These are phyloP conservation scores for Malbranchea zuffiana DNA, from an alignment of 2,329 filamentous ascomycete species.

Conservation along the genomic window DNA sequence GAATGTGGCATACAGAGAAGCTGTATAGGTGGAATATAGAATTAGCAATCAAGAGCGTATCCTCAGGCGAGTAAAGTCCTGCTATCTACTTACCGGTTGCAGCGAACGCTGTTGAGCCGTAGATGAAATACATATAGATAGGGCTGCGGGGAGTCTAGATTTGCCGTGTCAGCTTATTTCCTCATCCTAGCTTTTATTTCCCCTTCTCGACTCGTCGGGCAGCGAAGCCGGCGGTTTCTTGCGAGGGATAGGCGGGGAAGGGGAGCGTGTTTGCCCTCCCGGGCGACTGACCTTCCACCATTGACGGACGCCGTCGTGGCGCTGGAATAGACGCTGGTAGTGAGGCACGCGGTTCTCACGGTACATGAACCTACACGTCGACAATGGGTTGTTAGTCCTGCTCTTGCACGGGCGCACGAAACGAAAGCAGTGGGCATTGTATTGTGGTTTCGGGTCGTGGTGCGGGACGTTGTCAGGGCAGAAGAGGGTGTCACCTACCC, in stretches of 20 bases:
- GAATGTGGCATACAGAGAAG: slow-evolving; percentile 34
- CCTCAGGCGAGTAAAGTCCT: not conserved
- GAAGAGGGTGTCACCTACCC: slow-evolving; percentile 27
- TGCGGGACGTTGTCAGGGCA: not conserved
- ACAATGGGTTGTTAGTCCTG: not conserved
- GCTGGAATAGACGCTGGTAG: slow-evolving; percentile 58
- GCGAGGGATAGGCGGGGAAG: not conserved
- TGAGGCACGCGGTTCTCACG: slow-evolving; percentile 57
- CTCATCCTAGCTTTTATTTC: too few species aligned
- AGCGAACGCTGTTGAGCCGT: slow-evolving; percentile 40
- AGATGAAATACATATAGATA: slow-evolving; percentile 52
- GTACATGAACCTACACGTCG: slow-evolving; percentile 40
- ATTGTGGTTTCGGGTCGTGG: not conserved
- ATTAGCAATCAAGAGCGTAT: not conserved
- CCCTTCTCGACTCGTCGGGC: too few species aligned
- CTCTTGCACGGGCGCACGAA: slow-evolving; percentile 2
- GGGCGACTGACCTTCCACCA: slow-evolving; percentile 58
- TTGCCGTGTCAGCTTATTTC: too few species aligned
- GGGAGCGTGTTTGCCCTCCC: too few species aligned
- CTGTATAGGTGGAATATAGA: slow-evolving; percentile 11
- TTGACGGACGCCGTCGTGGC: slow-evolving; percentile 53
- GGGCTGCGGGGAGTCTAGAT: slow-evolving; percentile 47
- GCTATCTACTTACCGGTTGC: slow-evolving; percentile 32
- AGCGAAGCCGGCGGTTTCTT: too few species aligned
- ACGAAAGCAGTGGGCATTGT: not conserved